Evolutionary conservation across 2,329 filamentous ascomycete species (phyloP).

Genomic region (Clonostachys chloroleuca): DNA sequence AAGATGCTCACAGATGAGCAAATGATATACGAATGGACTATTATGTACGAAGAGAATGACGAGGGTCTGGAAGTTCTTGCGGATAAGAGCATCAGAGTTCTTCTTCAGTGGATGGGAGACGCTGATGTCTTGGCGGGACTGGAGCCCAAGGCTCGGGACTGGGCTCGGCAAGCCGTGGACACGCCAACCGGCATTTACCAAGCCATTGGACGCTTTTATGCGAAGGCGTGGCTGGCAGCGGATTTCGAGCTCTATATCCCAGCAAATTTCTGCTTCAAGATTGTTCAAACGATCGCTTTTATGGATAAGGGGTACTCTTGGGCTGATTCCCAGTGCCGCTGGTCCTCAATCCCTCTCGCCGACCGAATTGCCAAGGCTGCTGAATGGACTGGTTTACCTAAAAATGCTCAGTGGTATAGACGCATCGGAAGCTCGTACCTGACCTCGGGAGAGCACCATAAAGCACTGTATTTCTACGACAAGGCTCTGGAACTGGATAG

Average conservation of each 20-base stretch:
- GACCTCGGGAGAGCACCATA: constrained; percentile 23
- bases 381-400: constrained; percentile 25
- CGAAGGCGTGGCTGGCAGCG: constrained; percentile 28
- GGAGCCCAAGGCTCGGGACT: constrained; percentile 17
- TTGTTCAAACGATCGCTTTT: constrained; percentile 33
- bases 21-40: constrained; percentile 31
- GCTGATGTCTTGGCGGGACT: constrained; percentile 21
- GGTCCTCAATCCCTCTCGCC: constrained; percentile 25
- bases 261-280: constrained; percentile 34
- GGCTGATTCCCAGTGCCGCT: constrained; percentile 26
- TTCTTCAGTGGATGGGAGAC: constrained; percentile 28
- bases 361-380: constrained; percentile 26
- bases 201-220: constrained; percentile 30
- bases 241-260: constrained; percentile 28
- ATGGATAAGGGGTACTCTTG: constrained; percentile 30
- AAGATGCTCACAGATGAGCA: constrained; percentile 29
- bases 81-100: constrained; percentile 27
- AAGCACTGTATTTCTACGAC: constrained; percentile 28
- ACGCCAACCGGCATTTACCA: constrained; percentile 24
- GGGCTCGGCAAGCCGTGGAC: constrained; percentile 16
- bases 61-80: constrained; percentile 35
- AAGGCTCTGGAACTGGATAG: constrained; percentile 26
- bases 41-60: constrained; percentile 30
- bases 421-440: constrained; percentile 34
- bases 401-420: constrained; percentile 29